Evolutionary conservation across 2,329 filamentous ascomycete genomes (phyloP).

Genomic region (Talaromyces funiculosus): DNA sequence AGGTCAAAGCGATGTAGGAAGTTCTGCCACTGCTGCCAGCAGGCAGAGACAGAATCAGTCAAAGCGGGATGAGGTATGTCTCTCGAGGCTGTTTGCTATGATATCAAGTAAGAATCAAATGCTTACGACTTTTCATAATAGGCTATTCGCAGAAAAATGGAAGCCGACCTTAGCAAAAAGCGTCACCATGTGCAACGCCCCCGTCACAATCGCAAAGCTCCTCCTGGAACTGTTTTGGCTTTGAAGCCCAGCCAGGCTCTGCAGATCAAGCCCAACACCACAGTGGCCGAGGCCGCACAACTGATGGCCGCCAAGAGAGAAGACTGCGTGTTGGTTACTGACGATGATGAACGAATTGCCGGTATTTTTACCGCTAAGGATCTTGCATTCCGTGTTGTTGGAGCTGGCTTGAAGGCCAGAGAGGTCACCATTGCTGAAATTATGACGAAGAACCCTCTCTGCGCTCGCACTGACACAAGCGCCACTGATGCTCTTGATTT

Average conservation of each 20-base stretch:
- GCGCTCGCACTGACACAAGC: slow-evolving; percentile 93
- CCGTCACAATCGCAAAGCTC: slow-evolving; percentile 83
- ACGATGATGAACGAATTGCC: slow-evolving; percentile 95
- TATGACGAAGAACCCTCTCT: slow-evolving; percentile 99
- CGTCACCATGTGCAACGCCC: slow-evolving; percentile 73
- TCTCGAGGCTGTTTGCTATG: background rate
- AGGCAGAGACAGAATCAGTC: slow-evolving; percentile 91
- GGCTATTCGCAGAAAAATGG: slow-evolving; percentile 96
- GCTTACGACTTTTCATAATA: slow-evolving; percentile 36
- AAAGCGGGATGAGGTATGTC: slow-evolving; percentile 89
- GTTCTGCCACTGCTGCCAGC: slow-evolving; percentile 73
- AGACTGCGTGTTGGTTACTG: slow-evolving; percentile 94
- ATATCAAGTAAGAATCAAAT: background rate
- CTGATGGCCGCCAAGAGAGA: slow-evolving; percentile 98
- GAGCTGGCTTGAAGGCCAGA: slow-evolving; percentile 78
- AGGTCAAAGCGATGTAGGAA: slow-evolving; percentile 48
- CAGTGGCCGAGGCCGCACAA: slow-evolving; percentile 92
- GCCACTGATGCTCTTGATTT: slow-evolving; percentile 94
- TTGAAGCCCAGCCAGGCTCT: slow-evolving; percentile 92
- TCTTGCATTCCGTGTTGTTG: slow-evolving; percentile 93
- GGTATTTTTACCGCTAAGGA: slow-evolving; percentile 99
- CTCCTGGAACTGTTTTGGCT: slow-evolving; percentile 90
- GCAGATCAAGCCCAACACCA: slow-evolving; percentile 93
- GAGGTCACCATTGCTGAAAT: slow-evolving; percentile 94
- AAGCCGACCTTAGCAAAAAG: slow-evolving; percentile 97